Conservation (phyloP, 495 filamentous ascomycete species). For the Apiosordaria backusii region DNA sequence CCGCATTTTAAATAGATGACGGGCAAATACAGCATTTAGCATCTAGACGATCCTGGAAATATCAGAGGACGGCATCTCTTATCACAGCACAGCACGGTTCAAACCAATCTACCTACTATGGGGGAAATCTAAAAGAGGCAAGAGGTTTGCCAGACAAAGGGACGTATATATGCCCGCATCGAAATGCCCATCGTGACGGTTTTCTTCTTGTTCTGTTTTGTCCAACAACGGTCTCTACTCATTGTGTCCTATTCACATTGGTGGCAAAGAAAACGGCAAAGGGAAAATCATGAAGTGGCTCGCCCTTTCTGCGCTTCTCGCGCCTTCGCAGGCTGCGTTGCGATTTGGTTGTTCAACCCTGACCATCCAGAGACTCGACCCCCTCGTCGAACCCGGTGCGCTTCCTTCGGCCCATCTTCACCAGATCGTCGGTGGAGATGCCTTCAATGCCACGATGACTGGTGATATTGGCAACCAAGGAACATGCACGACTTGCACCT, state of each 20-base stretch:
- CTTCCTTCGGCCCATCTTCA: constrained; percentile 45
- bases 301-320: constrained; percentile 36
- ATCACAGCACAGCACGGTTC: neutral
- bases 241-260: neutral
- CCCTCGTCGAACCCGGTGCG: constrained; percentile 41
- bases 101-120: neutral
- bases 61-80: neutral
- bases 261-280: neutral
- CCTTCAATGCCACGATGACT: constrained; percentile 46
- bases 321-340: constrained; percentile 40
- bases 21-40: constrained; percentile 6
- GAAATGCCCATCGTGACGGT: neutral
- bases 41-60: neutral
- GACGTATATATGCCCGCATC: neutral
- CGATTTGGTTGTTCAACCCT: constrained; percentile 48
- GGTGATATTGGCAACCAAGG: constrained; percentile 44
- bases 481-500: constrained; percentile 45
- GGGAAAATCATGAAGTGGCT: constrained; percentile 42
- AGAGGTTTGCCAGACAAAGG: neutral
- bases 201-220: neutral
- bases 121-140: neutral
- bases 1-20: constrained; percentile 19
- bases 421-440: constrained; percentile 49
- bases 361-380: constrained; percentile 45
- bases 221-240: neutral